These are phyloP conservation scores for Melampsora larici-populina DNA, from an alignment of 1,284 basidiomycete genomes.

Conservation along the genomic window DNA sequence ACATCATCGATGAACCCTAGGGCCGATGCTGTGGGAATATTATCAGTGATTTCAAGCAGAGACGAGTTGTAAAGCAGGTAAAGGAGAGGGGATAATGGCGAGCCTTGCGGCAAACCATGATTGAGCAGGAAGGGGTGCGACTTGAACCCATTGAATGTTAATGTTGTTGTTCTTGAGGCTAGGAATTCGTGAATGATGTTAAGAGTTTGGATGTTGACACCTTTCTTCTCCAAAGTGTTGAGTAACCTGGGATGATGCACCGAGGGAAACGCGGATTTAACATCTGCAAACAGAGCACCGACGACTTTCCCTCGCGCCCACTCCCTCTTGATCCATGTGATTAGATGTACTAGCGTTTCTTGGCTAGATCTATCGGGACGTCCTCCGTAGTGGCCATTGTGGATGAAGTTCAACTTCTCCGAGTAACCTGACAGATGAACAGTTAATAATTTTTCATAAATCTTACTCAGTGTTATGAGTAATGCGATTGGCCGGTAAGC, in stretches of 20 bases:
- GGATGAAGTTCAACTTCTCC: not conserved
- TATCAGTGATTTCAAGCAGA: no score
- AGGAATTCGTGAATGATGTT: no score
- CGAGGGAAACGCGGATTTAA: slow-evolving; percentile 16
- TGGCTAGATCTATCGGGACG: not conserved
- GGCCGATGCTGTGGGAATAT: no score
- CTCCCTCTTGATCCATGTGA: not conserved
- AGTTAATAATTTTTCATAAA: not conserved
- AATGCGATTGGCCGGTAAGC: slow-evolving; percentile 14
- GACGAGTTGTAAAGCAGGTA: no score
- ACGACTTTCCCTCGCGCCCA: slow-evolving; percentile 3
- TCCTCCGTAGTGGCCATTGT: not conserved
- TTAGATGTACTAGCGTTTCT: not conserved
- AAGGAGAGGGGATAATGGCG: no score
- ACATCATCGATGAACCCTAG: no score
- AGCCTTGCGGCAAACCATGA: no score
- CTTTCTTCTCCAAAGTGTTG: not conserved
- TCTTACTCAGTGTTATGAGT: not conserved
- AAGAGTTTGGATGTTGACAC: no score
- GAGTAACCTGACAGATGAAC: not conserved
- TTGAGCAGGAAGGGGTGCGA: no score
- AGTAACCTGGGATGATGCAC: not conserved
- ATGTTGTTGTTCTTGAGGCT: no score
- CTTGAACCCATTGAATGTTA: no score
- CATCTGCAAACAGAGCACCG: slow-evolving; percentile 3